Percentiles rank a stretch among this genome's conserved stretches.
These are phyloP conservation scores for Carnegiea gigantea DNA, from an alignment of 179 eudicot species.

Conservation along the genomic window DNA sequence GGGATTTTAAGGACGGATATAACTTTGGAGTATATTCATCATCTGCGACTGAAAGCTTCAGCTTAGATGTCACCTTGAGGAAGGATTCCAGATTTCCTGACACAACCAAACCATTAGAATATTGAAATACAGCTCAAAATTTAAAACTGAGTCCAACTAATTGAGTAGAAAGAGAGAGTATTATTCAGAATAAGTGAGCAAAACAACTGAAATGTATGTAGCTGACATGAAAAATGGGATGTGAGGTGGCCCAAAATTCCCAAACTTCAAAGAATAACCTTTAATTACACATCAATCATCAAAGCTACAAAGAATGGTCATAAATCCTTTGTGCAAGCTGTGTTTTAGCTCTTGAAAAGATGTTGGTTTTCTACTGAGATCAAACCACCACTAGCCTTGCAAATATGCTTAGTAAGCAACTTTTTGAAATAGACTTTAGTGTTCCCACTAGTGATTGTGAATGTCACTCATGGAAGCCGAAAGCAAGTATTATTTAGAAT, in stretches of 20 bases:
- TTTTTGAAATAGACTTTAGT: not conserved
- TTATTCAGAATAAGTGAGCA: not conserved
- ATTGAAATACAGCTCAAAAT: conserved; percentile 9
- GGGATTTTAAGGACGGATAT: conserved; percentile 42
- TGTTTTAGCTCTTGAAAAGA: not conserved
- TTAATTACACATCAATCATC: not conserved
- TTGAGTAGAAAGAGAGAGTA: not conserved
- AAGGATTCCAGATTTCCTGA: conserved; percentile 72
- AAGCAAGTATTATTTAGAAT: not conserved
- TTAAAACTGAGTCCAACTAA: not conserved
- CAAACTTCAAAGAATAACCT: not conserved
- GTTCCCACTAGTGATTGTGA: not conserved
- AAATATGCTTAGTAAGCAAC: not conserved
- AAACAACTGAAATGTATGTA: not conserved
- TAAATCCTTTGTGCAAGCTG: not conserved
- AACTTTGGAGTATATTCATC: conserved; percentile 57
- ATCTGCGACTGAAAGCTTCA: conserved; percentile 63
- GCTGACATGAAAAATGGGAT: not conserved
- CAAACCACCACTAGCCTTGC: not conserved
- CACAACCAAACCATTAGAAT: conserved; percentile 17
- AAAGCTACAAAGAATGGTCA: not conserved
- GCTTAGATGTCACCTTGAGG: conserved; percentile 71
- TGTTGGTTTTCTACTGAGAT: not conserved
- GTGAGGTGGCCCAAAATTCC: not conserved
- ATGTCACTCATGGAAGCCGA: not conserved